Conservation (phyloP, 148 eudicot genomes). For the Amaranthus cruentus region DNA sequence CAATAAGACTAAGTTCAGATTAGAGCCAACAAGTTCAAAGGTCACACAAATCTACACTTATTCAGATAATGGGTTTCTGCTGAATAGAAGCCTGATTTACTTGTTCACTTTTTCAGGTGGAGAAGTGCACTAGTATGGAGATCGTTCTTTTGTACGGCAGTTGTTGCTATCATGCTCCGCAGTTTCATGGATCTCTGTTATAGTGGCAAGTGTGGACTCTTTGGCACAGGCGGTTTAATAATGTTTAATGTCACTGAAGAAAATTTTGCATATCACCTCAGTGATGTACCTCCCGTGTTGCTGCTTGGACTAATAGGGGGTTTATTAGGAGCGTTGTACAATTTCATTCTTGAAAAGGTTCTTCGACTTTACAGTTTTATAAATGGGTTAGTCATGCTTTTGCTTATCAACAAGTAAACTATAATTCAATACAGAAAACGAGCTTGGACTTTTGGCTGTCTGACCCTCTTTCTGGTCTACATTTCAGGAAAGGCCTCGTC, state of each 20-base stretch:
- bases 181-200: conserved; percentile 77
- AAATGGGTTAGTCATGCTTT: conserved; percentile 51
- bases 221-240: conserved; percentile 93
- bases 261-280: conserved; percentile 50
- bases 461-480: conserved; percentile 15
- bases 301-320: conserved; percentile 83
- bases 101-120: conserved; percentile 52
- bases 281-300: conserved; percentile 73
- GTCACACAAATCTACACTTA: no score
- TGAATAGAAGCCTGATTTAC: neutral
- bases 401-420: neutral
- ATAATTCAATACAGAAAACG: neutral
- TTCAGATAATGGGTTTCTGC: no score
- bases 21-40: no score
- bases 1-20: no score
- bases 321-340: conserved; percentile 63
- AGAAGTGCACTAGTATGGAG: conserved; percentile 95
- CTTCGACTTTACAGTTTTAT: conserved; percentile 58
- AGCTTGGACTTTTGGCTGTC: neutral
- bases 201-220: conserved; percentile 85
- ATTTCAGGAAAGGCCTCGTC: conserved; percentile 60
- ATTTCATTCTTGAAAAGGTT: conserved; percentile 56
- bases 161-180: conserved; percentile 84
- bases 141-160: conserved; percentile 79
- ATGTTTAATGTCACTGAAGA: conserved; percentile 85